These are phyloP conservation scores for Mucor plumbeus DNA, from an alignment of 371 early-diverging fungal genomes.

Conservation along the genomic window DNA sequence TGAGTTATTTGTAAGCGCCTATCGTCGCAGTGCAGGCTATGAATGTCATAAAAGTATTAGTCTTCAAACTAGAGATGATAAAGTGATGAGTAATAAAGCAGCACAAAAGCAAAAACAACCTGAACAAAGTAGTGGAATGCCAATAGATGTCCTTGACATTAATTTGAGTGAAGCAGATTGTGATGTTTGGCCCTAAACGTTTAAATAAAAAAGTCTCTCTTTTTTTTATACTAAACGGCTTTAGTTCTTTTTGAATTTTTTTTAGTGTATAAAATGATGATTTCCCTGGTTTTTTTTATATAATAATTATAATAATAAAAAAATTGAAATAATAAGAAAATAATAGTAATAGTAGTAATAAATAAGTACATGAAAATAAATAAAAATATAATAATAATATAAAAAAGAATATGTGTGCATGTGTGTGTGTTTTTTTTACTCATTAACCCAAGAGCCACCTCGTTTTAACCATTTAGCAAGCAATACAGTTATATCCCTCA, in stretches of 20 bases:
- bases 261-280: background rate
- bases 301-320: no score
- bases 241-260: background rate
- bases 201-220: background rate
- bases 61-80: conserved; percentile 17
- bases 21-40: conserved; percentile 28
- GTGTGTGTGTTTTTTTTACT: conserved; percentile 25
- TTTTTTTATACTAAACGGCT: background rate
- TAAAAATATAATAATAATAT: conserved; percentile 1
- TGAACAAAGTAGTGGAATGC: background rate
- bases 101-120: background rate
- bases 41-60: conserved; percentile 34
- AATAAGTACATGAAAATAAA: conserved; percentile 13
- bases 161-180: conserved; percentile 31
- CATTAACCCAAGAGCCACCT: conserved; percentile 56
- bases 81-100: conserved; percentile 4
- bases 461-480: conserved; percentile 60
- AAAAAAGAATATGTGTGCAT: no score
- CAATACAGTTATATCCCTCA: conserved; percentile 51
- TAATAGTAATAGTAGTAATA: conserved; percentile 11
- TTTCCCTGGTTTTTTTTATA: background rate
- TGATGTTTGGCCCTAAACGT: conserved; percentile 34
- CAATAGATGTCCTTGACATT: conserved; percentile 29
- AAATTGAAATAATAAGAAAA: background rate
- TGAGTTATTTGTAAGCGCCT: conserved; percentile 31